Evolutionary conservation across 139 green algal species (phyloP).

Genomic region (Gonium pectorale): DNA sequence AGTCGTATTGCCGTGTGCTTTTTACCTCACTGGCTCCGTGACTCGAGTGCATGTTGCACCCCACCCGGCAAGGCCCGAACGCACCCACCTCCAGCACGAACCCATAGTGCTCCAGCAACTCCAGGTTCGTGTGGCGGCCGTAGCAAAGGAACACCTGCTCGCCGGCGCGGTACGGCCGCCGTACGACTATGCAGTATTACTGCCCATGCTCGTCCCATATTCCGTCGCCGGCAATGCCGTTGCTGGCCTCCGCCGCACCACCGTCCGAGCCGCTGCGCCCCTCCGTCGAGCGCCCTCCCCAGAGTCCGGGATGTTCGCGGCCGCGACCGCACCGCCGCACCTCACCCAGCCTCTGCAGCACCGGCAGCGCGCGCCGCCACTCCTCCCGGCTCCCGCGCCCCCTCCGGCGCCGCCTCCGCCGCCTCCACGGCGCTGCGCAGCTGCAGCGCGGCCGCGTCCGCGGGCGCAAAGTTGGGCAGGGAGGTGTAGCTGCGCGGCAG

Average conservation of each 20-base stretch:
- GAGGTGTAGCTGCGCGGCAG: constrained; percentile 75
- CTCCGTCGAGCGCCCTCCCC: too few species aligned
- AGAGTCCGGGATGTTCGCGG: too few species aligned
- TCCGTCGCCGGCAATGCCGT: constrained; percentile 27
- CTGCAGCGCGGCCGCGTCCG: constrained; percentile 60
- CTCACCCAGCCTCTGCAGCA: constrained; percentile 55
- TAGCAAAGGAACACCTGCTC: constrained; percentile 92
- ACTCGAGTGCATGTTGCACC: too few species aligned
- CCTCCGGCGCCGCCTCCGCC: constrained; percentile 47
- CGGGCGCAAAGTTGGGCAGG: constrained; percentile 50
- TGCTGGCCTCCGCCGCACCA: too few species aligned
- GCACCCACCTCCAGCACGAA: constrained; percentile 74
- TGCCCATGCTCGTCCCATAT: neutral
- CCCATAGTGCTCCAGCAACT: constrained; percentile 90
- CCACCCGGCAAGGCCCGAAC: too few species aligned
- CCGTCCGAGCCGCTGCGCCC: too few species aligned
- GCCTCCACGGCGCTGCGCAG: constrained; percentile 45
- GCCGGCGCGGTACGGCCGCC: constrained; percentile 25
- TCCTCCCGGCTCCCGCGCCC: constrained; percentile 22
- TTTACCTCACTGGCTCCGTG: too few species aligned
- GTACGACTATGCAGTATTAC: constrained; percentile 39
- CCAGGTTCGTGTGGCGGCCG: constrained; percentile 87
- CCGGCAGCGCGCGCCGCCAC: constrained; percentile 48
- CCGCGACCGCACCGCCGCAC: too few species aligned
- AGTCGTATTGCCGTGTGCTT: too few species aligned